phyloP scores from a whole-genome alignment of 768 basidiomycete genomes.

The Macrolepiota fuliginosa region DNA sequence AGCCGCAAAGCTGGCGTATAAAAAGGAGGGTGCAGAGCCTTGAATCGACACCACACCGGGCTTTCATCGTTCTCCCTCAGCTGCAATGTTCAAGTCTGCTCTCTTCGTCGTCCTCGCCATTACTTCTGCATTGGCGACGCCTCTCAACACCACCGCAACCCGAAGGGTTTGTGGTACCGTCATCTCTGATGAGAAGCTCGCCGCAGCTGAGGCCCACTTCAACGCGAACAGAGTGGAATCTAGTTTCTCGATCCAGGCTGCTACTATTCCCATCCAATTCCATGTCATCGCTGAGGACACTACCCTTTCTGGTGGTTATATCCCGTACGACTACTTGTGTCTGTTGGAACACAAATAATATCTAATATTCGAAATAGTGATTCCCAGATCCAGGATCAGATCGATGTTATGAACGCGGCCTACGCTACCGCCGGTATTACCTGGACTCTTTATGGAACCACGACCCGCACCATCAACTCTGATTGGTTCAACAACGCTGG shows the following conservation, averaged over 20 bases:
- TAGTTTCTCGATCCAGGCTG: background rate
- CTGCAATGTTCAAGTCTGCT: slow-evolving; percentile 25
- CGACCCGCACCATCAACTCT: slow-evolving; percentile 42
- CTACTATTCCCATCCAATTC: slow-evolving; percentile 23
- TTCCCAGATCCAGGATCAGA: slow-evolving; percentile 33
- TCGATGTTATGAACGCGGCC: slow-evolving; percentile 39
- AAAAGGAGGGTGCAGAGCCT: background rate
- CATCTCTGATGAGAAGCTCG: slow-evolving; percentile 32
- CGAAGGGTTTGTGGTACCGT: slow-evolving; percentile 35
- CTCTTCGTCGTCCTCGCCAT: slow-evolving; percentile 27
- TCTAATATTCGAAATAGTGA: slow-evolving; percentile 22
- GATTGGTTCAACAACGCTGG: slow-evolving; percentile 48
- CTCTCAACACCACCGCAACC: slow-evolving; percentile 21
- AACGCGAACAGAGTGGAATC: slow-evolving; percentile 30
- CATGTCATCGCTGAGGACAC: slow-evolving; percentile 30
- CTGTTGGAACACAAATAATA: background rate
- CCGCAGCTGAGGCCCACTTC: slow-evolving; percentile 40
- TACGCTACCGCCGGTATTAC: slow-evolving; percentile 35
- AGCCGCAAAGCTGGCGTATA: background rate
- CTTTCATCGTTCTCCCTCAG: background rate
- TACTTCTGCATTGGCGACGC: slow-evolving; percentile 25
- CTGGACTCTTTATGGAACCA: slow-evolving; percentile 36
- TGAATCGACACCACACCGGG: background rate
- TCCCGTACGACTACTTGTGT: slow-evolving; percentile 31
- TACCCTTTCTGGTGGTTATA: slow-evolving; percentile 33